These are phyloP conservation scores for Tulasnella sp. DNA, from an alignment of 768 basidiomycete species.

Conservation along the genomic window DNA sequence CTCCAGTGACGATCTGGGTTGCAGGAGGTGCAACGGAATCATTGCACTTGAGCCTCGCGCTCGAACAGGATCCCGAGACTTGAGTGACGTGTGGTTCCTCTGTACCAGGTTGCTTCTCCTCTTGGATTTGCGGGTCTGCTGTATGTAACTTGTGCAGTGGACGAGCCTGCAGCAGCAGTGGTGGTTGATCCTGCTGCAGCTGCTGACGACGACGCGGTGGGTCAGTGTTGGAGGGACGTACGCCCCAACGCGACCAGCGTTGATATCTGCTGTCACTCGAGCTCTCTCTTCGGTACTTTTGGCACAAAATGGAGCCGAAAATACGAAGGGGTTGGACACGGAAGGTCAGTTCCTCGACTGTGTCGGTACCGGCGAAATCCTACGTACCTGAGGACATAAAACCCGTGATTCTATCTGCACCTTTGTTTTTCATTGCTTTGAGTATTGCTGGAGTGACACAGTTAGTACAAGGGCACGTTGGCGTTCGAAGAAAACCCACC, in stretches of 20 bases:
- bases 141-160: not conserved
- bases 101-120: not conserved
- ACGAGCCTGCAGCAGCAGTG: not conserved
- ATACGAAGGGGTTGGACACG: not conserved
- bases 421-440: slow-evolving; percentile 38
- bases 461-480: slow-evolving; percentile 37
- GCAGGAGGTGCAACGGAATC: slow-evolving; percentile 9
- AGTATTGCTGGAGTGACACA: slow-evolving; percentile 60
- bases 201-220: not conserved
- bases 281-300: slow-evolving; percentile 51
- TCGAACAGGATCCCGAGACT: not conserved
- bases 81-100: not conserved
- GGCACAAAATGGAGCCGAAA: not conserved
- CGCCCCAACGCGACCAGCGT: slow-evolving; percentile 46
- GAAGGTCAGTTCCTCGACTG: not conserved
- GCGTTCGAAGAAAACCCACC: slow-evolving; percentile 26
- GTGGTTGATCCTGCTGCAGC: not conserved
- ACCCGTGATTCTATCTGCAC: slow-evolving; percentile 44
- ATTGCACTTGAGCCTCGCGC: slow-evolving; percentile 28
- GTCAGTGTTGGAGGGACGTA: not conserved
- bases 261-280: slow-evolving; percentile 54
- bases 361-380: not conserved
- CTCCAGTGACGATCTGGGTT: slow-evolving; percentile 19
- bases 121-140: not conserved
- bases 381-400: slow-evolving; percentile 44